Evolutionary conservation across 305 asterid species (phyloP).

Genomic region (Euphrasia arctica): DNA sequence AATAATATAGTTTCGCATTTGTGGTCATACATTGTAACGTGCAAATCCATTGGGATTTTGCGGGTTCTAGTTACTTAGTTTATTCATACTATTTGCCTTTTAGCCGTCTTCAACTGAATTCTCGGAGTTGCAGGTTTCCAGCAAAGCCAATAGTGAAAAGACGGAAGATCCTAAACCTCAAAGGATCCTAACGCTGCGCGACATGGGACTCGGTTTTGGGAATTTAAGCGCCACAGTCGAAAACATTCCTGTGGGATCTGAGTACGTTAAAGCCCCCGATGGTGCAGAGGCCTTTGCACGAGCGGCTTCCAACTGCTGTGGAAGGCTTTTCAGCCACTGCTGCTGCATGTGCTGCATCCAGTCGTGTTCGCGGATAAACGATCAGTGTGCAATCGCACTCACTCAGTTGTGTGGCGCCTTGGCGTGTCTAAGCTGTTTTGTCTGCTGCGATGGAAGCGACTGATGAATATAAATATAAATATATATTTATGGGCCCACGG

Average conservation of each 20-base stretch:
- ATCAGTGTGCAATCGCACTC: slow-evolving; percentile 61
- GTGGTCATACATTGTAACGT: not conserved
- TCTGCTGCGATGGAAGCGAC: slow-evolving; percentile 53
- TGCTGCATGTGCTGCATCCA: slow-evolving; percentile 84
- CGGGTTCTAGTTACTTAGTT: not conserved
- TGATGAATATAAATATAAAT: slow-evolving; percentile 1
- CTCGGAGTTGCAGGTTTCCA: slow-evolving; percentile 38
- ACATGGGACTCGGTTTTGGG: slow-evolving; percentile 69
- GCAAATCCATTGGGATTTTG: not conserved
- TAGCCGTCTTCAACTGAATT: not conserved
- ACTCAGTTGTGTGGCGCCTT: slow-evolving; percentile 69
- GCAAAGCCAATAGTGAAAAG: slow-evolving; percentile 34
- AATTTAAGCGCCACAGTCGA: slow-evolving; percentile 61
- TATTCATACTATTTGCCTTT: not conserved
- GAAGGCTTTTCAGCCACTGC: slow-evolving; percentile 53
- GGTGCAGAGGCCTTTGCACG: slow-evolving; percentile 55
- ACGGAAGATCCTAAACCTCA: slow-evolving; percentile 46
- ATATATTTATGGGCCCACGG: too few species aligned
- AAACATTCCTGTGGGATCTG: slow-evolving; percentile 58
- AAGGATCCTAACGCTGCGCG: slow-evolving; percentile 27
- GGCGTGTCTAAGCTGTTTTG: slow-evolving; percentile 77
- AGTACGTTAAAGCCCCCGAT: slow-evolving; percentile 38
- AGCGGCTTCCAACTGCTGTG: slow-evolving; percentile 83
- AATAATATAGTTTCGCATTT: not conserved
- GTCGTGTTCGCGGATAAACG: slow-evolving; percentile 60